phyloP scores from a whole-genome alignment of 208 protist genomes.

The Crithidia acanthocephali region DNA sequence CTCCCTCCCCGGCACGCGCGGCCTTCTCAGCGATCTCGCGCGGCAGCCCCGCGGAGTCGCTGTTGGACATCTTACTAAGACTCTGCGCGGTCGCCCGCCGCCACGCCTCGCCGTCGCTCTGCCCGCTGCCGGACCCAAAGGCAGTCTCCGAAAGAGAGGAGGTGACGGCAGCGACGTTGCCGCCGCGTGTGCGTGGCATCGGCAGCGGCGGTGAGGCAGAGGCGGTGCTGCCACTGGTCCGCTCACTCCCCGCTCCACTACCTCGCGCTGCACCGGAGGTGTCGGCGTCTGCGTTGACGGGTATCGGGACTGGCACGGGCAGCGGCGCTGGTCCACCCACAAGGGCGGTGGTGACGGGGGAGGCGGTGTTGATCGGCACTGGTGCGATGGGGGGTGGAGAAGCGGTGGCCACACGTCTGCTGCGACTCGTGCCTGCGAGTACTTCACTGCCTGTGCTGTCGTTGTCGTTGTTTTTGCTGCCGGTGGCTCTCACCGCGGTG shows the following conservation, averaged over 20 bases:
- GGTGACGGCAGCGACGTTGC: neutral
- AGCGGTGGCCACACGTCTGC: neutral
- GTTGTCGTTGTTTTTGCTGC: neutral
- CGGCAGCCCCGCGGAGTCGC: slow-evolving; percentile 11
- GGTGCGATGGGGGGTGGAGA: neutral
- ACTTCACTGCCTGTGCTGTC: neutral
- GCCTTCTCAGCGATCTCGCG: neutral
- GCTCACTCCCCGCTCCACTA: neutral
- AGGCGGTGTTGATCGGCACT: neutral
- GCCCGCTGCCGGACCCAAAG: neutral
- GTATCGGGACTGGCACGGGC: slow-evolving; percentile 24
- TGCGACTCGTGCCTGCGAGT: neutral
- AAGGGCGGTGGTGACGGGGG: neutral
- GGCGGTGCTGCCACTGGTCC: neutral
- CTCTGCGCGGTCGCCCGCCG: neutral
- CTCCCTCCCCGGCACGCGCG: slow-evolving; percentile 4
- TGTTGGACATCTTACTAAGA: slow-evolving; percentile 3
- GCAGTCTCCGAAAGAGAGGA: neutral
- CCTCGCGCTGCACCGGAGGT: neutral
- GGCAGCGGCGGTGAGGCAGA: neutral
- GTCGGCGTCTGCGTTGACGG: neutral
- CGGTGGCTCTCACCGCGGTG: too few relatives aligned
- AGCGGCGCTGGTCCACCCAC: slow-evolving; percentile 17
- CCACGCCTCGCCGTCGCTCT: slow-evolving; percentile 2
- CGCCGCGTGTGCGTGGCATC: slow-evolving; percentile 9